A percentile compares a stretch with the other conserved stretches of the same genome.
Evolutionary conservation across 2,329 filamentous ascomycete species (phyloP).

Genomic region (Colletotrichum australisinense): DNA sequence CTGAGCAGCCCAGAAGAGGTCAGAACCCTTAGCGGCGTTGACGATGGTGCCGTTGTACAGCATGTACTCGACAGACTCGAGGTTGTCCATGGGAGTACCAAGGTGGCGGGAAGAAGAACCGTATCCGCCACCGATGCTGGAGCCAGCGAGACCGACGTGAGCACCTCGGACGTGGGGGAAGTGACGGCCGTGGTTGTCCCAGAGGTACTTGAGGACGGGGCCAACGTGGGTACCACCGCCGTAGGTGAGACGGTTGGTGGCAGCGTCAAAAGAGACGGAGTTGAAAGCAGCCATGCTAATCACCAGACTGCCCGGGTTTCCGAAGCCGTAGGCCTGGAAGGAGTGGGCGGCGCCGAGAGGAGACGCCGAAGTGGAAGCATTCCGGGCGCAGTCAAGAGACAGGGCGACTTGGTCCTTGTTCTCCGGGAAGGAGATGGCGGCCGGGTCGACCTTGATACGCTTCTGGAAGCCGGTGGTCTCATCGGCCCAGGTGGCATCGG

Average conservation of each 20-base stretch:
- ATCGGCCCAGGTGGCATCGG: slow-evolving; percentile 25
- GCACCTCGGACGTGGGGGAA: slow-evolving; percentile 36
- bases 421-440: slow-evolving; percentile 34
- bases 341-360: slow-evolving; percentile 34
- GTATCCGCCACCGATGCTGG: slow-evolving; percentile 35
- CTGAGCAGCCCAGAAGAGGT: slow-evolving; percentile 37
- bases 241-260: slow-evolving; percentile 30
- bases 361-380: slow-evolving; percentile 28
- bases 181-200: slow-evolving; percentile 35
- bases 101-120: slow-evolving; percentile 30
- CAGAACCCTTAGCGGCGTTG: slow-evolving; percentile 27
- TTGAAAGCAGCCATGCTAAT: slow-evolving; percentile 36
- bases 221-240: slow-evolving; percentile 33
- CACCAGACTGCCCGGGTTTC: slow-evolving; percentile 31
- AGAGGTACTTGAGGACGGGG: slow-evolving; percentile 32
- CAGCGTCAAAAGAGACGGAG: slow-evolving; percentile 23
- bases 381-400: slow-evolving; percentile 34
- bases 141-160: slow-evolving; percentile 32
- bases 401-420: slow-evolving; percentile 32
- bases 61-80: slow-evolving; percentile 34
- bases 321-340: slow-evolving; percentile 35
- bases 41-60: slow-evolving; percentile 37
- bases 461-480: slow-evolving; percentile 34
- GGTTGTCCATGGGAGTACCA: slow-evolving; percentile 36
- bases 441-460: slow-evolving; percentile 34